These are phyloP conservation scores for Hymenoscyphus infarciens DNA, from an alignment of 2,329 filamentous ascomycete genomes.

Conservation along the genomic window DNA sequence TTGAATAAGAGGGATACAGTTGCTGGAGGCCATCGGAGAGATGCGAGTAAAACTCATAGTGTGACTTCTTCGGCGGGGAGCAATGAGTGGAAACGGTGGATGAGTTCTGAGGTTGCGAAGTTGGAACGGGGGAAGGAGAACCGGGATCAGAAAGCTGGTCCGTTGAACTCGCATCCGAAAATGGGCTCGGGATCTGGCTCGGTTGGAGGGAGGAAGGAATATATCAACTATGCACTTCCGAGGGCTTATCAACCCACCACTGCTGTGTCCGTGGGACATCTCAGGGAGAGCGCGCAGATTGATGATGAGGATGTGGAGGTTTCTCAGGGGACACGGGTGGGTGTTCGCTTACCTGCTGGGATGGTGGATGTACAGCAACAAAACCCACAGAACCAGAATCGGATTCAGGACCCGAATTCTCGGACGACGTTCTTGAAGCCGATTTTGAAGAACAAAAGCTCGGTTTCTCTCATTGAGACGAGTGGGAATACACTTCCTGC, in stretches of 20 bases:
- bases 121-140: slow-evolving; percentile 38
- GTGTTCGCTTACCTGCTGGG: slow-evolving; percentile 27
- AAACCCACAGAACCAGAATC: too few relatives aligned
- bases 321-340: slow-evolving; percentile 12
- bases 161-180: background rate
- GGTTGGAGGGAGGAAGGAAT: background rate
- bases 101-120: slow-evolving; percentile 50
- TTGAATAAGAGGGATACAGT: slow-evolving; percentile 24
- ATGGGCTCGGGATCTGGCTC: slow-evolving; percentile 11
- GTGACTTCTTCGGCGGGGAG: slow-evolving; percentile 40
- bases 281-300: slow-evolving; percentile 50
- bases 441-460: slow-evolving; percentile 31
- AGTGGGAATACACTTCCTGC: background rate
- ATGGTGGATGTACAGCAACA: too few relatives aligned
- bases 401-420: too few relatives aligned
- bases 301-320: slow-evolving; percentile 37
- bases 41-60: slow-evolving; percentile 5
- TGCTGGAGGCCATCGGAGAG: slow-evolving; percentile 33
- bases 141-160: background rate
- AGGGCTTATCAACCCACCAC: slow-evolving; percentile 32
- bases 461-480: slow-evolving; percentile 25
- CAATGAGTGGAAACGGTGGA: slow-evolving; percentile 53
- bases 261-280: slow-evolving; percentile 37
- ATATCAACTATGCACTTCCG: slow-evolving; percentile 29
- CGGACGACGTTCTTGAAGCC: slow-evolving; percentile 26